Evolutionary conservation across 148 eudicot species (phyloP), one percentile per base, ranked within the genome.

Genomic region (Camellia lanceoleosa): DNA sequence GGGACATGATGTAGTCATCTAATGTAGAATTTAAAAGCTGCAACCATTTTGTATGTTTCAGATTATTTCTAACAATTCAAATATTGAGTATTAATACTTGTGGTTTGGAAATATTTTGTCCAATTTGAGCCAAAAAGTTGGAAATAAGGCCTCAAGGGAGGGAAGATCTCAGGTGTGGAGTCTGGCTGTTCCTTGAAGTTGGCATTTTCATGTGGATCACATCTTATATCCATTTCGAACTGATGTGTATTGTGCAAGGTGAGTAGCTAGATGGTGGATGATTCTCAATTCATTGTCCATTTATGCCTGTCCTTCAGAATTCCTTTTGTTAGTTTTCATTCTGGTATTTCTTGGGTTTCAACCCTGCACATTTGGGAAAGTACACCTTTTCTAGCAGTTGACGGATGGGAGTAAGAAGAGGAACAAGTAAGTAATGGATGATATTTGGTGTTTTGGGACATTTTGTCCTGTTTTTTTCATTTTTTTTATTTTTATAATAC

Each of bases 251-350:
- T 79, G 79, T 81, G 79, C 81, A 64, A 79, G 87, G 87, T 80
- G 74, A 82, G 80, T 71, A 82, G 78, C 79, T 78, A 79, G 86
- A 82, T 80, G 80, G 87, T 82, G 83, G 73, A 81, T 86, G 82
- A 80, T 84, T 80, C 79, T 83, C 83, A 82, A 79, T 81, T 80
- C 84, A 65, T 86, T 85, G 84, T 84, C 85, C 80, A 79, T 63
- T 77, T 74, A 77, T 54, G 83, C 75, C 73, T 80, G 38, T 9
- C 64, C 49, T 73, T 62, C 0, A 4, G 61, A 30, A 23, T 52
- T 15, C 4, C 5, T 62, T 77, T 49, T 30, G 55, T 65, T 49
- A 52, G 55, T 47, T 62, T 23, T 71, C 67, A 73, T 83, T 73
- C 15, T 23, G 4, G 47, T 55, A 65, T 13, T 74, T 69, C 76